phyloP scores from a whole-genome alignment of 1,284 basidiomycete genomes.

The Ceratobasidium papillatum region DNA sequence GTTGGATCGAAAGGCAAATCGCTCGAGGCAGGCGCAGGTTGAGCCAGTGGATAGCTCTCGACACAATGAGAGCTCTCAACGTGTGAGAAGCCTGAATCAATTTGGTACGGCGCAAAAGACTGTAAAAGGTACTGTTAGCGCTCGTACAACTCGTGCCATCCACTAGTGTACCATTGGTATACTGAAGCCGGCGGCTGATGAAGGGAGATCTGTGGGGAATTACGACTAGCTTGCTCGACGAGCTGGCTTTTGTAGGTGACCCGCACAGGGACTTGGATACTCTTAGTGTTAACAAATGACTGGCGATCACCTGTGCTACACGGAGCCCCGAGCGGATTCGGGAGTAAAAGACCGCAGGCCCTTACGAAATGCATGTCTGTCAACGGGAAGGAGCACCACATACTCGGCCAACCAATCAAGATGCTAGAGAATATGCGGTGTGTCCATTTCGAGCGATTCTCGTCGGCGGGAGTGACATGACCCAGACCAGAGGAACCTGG shows the following conservation, averaged over 20 bases:
- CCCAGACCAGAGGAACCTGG: not conserved
- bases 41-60: not conserved
- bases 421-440: not conserved
- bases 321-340: slow-evolving; percentile 36
- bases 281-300: slow-evolving; percentile 19
- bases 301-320: slow-evolving; percentile 31
- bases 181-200: not conserved
- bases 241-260: slow-evolving; percentile 30
- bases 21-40: not conserved
- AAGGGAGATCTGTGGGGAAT: slow-evolving; percentile 4
- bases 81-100: not conserved
- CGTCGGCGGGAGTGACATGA: slow-evolving; percentile 12
- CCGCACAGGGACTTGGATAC: not conserved
- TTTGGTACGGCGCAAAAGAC: slow-evolving; percentile 6
- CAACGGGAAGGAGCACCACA: slow-evolving; percentile 22
- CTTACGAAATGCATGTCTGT: slow-evolving; percentile 21
- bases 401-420: slow-evolving; percentile 30
- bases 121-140: not conserved
- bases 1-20: not conserved
- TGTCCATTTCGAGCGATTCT: slow-evolving; percentile 12
- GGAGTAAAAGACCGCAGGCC: not conserved
- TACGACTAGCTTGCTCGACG: not conserved
- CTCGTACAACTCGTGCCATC: not conserved
- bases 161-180: slow-evolving; percentile 10
- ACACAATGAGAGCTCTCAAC: slow-evolving; percentile 2